These are phyloP conservation scores for Tylopilus sp. DNA, from an alignment of 1,284 basidiomycete species.

Conservation along the genomic window DNA sequence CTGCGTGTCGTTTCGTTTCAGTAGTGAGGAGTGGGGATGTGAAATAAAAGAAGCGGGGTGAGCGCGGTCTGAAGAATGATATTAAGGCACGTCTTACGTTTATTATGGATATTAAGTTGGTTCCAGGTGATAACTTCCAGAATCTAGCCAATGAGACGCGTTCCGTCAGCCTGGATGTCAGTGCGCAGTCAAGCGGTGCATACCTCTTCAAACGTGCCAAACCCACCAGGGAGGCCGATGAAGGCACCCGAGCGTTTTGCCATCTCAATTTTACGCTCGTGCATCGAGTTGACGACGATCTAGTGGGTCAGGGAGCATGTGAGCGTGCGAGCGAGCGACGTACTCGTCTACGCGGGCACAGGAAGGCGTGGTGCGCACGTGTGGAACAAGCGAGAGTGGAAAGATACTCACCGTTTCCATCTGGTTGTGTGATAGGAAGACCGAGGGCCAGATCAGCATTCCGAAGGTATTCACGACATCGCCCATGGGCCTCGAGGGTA, in stretches of 20 bases:
- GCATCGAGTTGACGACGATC: slow-evolving; percentile 84
- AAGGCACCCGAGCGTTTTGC: slow-evolving; percentile 76
- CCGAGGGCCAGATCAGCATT: slow-evolving; percentile 12
- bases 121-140: slow-evolving; percentile 92
- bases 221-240: slow-evolving; percentile 86
- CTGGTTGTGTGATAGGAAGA: slow-evolving; percentile 29
- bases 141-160: slow-evolving; percentile 42
- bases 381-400: background rate
- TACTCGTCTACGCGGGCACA: background rate
- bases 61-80: background rate
- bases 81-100: slow-evolving; percentile 51
- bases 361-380: slow-evolving; percentile 9
- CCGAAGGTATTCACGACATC: background rate
- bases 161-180: slow-evolving; percentile 3
- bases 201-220: slow-evolving; percentile 90
- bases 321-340: slow-evolving; percentile 9
- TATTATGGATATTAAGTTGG: slow-evolving; percentile 84
- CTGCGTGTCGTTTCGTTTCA: slow-evolving; percentile 33
- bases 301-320: slow-evolving; percentile 26
- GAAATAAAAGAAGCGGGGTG: background rate
- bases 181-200: background rate
- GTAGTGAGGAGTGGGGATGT: background rate
- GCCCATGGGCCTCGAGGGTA: slow-evolving; percentile 4
- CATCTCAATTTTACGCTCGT: slow-evolving; percentile 89
- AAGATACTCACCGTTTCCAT: slow-evolving; percentile 46